These are phyloP conservation scores for Myotisia sp. DNA, from an alignment of 2,329 filamentous ascomycete genomes.

Conservation along the genomic window DNA sequence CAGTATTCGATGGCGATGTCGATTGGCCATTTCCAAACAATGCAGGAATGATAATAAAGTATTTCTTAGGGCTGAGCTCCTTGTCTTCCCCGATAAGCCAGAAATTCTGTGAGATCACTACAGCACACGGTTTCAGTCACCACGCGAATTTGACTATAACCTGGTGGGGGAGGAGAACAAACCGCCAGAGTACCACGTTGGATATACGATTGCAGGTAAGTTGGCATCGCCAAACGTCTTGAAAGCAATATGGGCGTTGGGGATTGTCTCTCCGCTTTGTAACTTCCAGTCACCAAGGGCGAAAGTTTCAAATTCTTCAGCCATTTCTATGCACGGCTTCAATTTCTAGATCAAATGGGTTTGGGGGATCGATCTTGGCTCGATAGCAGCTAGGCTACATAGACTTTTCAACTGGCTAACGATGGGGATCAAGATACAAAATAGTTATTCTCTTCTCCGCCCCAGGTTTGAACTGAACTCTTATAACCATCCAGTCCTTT, in stretches of 20 bases:
- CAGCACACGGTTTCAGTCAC: neutral
- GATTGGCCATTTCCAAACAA: slow-evolving; percentile 58
- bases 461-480: too few relatives aligned
- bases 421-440: slow-evolving; percentile 28
- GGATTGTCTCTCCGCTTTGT: slow-evolving; percentile 48
- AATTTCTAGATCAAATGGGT: too few relatives aligned
- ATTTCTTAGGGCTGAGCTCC: slow-evolving; percentile 48
- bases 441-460: slow-evolving; percentile 22
- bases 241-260: slow-evolving; percentile 56
- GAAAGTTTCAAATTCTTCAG: slow-evolving; percentile 37
- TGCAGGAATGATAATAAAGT: slow-evolving; percentile 55
- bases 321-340: too few relatives aligned
- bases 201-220: slow-evolving; percentile 57
- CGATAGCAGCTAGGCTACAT: neutral
- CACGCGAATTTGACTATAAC: neutral
- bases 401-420: slow-evolving; percentile 18
- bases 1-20: slow-evolving; percentile 50
- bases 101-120: slow-evolving; percentile 53
- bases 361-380: too few relatives aligned
- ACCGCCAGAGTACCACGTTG: slow-evolving; percentile 59
- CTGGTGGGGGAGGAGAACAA: neutral
- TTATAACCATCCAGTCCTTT: too few relatives aligned
- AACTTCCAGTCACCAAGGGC: slow-evolving; percentile 53
- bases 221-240: slow-evolving; percentile 55
- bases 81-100: slow-evolving; percentile 58